Percentiles rank a stretch among this genome's conserved stretches.
phyloP scores from a whole-genome alignment of 2,329 filamentous ascomycete genomes.

The Penicillium sp. region DNA sequence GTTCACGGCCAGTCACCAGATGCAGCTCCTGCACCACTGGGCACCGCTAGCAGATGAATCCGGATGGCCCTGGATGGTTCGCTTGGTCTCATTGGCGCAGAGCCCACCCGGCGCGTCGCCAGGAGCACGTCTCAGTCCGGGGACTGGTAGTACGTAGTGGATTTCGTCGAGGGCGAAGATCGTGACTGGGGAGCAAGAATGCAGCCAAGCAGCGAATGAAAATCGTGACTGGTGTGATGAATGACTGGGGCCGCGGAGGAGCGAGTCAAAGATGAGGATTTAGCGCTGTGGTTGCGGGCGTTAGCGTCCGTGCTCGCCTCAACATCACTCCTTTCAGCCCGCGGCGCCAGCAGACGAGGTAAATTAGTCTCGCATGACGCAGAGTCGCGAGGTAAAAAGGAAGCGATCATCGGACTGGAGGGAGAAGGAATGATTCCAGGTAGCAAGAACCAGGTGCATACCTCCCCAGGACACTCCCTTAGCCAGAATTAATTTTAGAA shows the following conservation, averaged over 20 bases:
- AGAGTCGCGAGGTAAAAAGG: background rate
- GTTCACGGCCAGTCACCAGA: constrained; percentile 12
- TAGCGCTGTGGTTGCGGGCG: background rate
- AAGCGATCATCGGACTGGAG: background rate
- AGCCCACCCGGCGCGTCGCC: constrained; percentile 22
- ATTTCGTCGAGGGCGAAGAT: background rate
- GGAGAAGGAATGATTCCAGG: background rate
- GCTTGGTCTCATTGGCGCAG: constrained; percentile 15
- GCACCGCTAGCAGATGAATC: constrained; percentile 24
- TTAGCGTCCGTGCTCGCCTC: background rate
- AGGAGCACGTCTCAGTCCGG: constrained; percentile 7
- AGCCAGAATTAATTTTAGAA: background rate
- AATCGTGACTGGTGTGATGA: background rate
- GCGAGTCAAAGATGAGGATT: background rate
- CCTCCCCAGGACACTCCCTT: too few relatives aligned
- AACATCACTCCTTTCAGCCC: background rate
- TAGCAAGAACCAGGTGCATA: background rate
- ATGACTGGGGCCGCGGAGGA: background rate
- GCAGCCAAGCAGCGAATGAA: background rate
- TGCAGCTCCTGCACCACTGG: constrained; percentile 36
- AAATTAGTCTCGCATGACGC: background rate
- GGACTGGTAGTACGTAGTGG: background rate
- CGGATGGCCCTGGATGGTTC: constrained; percentile 3
- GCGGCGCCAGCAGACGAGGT: background rate
- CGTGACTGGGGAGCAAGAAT: background rate